Evolutionary conservation across 176 grass and related monocot genomes (phyloP).

Genomic region (Panicum miliaceum): DNA sequence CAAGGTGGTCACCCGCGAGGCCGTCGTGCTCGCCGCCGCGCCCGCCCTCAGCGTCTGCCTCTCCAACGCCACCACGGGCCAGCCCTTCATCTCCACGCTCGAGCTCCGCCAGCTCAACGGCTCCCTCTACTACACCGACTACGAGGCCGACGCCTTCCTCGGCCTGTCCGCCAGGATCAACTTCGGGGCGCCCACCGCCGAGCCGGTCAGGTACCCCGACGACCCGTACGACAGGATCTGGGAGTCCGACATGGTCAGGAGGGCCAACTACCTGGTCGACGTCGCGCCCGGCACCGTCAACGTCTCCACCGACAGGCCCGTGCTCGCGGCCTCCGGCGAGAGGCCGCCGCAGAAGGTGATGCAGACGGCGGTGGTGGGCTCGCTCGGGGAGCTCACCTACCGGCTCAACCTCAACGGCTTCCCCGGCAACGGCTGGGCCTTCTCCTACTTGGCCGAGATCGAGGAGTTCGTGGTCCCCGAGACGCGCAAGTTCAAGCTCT

Average conservation of each 20-base stretch:
- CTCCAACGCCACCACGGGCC: conserved; percentile 61
- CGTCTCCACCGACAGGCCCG: conserved; percentile 66
- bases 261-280: conserved; percentile 87
- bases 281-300: conserved; percentile 72
- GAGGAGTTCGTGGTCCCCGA: conserved; percentile 58
- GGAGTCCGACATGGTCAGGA: conserved; percentile 81
- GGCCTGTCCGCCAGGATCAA: conserved; percentile 71
- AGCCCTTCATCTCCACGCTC: conserved; percentile 79
- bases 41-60: conserved; percentile 58
- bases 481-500: conserved; percentile 87
- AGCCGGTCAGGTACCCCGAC: conserved; percentile 76
- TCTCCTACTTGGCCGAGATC: conserved; percentile 88
- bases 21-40: conserved; percentile 51
- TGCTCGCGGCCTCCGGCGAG: conserved; percentile 61
- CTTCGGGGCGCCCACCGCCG: conserved; percentile 67
- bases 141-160: conserved; percentile 67
- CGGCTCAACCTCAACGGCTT: conserved; percentile 84
- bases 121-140: conserved; percentile 74
- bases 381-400: conserved; percentile 71
- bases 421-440: conserved; percentile 78
- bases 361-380: conserved; percentile 79
- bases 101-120: conserved; percentile 76
- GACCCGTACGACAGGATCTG: conserved; percentile 92
- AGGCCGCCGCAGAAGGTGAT: conserved; percentile 86
- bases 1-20: conserved; percentile 56